These are phyloP conservation scores for Aristolochia fimbriata DNA, from an alignment of 164 flowering plant genomes.

Conservation along the genomic window DNA sequence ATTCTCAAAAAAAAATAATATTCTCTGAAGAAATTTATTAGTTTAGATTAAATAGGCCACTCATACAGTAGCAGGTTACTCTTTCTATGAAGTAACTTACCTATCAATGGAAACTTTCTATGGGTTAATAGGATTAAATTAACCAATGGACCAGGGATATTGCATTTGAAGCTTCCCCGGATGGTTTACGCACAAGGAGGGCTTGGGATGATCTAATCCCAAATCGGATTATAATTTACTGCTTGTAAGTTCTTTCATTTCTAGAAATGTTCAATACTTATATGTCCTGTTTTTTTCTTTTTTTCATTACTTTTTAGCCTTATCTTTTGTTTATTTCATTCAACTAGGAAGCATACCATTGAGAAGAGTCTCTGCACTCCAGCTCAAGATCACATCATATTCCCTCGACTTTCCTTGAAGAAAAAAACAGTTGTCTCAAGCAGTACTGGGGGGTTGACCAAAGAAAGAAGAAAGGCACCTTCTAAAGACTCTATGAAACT, in stretches of 20 bases:
- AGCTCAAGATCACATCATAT: conserved; percentile 43
- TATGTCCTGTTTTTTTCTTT: too few relatives aligned
- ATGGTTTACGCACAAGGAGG: too few relatives aligned
- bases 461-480: conserved; percentile 14
- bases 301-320: neutral
- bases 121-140: too few relatives aligned
- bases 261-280: too few relatives aligned
- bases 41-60: too few relatives aligned
- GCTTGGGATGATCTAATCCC: conserved; percentile 73
- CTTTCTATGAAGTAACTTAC: too few relatives aligned
- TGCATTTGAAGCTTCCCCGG: too few relatives aligned
- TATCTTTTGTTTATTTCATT: conserved; percentile 8
- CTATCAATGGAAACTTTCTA: too few relatives aligned
- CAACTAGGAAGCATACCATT: conserved; percentile 59
- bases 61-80: too few relatives aligned
- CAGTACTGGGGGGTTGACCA: conserved; percentile 9
- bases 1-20: too few relatives aligned
- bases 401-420: conserved; percentile 27
- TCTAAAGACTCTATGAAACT: conserved; percentile 11
- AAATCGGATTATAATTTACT: conserved; percentile 64
- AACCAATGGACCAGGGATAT: too few relatives aligned
- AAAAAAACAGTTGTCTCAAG: conserved; percentile 8
- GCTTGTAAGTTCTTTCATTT: conserved; percentile 44
- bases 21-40: too few relatives aligned
- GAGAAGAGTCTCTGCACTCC: conserved; percentile 38